phyloP scores from a whole-genome alignment of 2,329 filamentous ascomycete genomes.

The Aureobasidium sp. region DNA sequence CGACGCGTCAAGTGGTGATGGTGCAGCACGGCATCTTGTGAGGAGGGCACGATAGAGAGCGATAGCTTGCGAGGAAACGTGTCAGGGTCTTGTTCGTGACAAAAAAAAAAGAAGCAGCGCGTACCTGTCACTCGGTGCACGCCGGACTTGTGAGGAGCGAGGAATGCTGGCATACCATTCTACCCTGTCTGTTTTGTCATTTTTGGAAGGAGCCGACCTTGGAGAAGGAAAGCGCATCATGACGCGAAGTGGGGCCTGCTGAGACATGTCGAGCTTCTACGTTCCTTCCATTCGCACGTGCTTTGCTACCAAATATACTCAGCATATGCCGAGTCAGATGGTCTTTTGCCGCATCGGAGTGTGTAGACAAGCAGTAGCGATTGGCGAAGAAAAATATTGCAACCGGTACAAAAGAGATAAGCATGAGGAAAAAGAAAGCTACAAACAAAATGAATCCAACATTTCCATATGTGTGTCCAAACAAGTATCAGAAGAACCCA shows the following conservation, averaged over 20 bases:
- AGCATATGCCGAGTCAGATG: too few relatives aligned
- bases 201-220: not conserved
- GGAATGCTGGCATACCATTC: constrained; percentile 27
- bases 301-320: not conserved
- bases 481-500: not conserved
- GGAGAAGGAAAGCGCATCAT: not conserved
- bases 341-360: too few relatives aligned
- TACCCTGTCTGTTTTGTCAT: not conserved
- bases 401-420: not conserved
- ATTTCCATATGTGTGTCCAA: not conserved
- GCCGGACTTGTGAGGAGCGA: constrained; percentile 41
- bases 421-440: not conserved
- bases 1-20: not conserved
- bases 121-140: constrained; percentile 48
- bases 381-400: constrained; percentile 1
- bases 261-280: too few relatives aligned
- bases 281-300: constrained; percentile 5
- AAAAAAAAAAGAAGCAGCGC: constrained; percentile 3
- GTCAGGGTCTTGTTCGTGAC: not conserved
- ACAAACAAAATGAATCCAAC: not conserved
- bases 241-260: not conserved
- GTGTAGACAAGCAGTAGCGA: not conserved
- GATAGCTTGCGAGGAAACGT: constrained; percentile 43
- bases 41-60: constrained; percentile 68
- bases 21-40: constrained; percentile 30